Conservation (phyloP, 805 yeast genomes). For the Sugiyamaella valdiviana region DNA sequence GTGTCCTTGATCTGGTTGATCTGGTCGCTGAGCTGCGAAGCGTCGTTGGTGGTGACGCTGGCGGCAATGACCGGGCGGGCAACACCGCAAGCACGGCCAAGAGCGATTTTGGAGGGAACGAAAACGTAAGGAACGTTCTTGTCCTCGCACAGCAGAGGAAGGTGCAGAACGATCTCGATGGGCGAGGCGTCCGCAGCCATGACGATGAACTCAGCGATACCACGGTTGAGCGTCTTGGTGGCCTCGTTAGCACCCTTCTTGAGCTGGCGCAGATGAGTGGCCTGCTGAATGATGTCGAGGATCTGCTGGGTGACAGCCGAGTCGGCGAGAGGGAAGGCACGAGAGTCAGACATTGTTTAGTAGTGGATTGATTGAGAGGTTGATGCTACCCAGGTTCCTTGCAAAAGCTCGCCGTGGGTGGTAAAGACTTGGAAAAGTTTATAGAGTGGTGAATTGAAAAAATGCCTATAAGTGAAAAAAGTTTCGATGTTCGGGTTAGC, state of each 20-base stretch:
- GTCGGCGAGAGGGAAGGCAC: slow-evolving; percentile 98
- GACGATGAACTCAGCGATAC: slow-evolving; percentile 97
- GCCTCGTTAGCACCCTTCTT: slow-evolving; percentile 99
- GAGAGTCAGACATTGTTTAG: slow-evolving; percentile 84
- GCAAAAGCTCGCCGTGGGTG: slow-evolving; percentile 33
- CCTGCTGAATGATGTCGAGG: slow-evolving; percentile 95
- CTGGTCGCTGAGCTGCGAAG: slow-evolving; percentile 95
- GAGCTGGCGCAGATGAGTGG: slow-evolving; percentile 95
- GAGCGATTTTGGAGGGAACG: slow-evolving; percentile 96
- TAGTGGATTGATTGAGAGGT: slow-evolving; percentile 5
- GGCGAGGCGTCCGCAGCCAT: slow-evolving; percentile 99
- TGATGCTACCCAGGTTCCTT: slow-evolving; percentile 29
- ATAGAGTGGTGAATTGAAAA: not conserved
- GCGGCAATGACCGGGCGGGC: slow-evolving; percentile 99
- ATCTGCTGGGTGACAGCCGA: slow-evolving; percentile 93
- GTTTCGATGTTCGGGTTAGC: not conserved
- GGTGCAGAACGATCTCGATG: slow-evolving; percentile 93
- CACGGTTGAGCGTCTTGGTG: slow-evolving; percentile 98
- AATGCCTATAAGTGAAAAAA: not conserved
- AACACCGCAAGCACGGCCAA: slow-evolving; percentile 99
- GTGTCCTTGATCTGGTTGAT: slow-evolving; percentile 97
- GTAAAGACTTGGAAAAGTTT: slow-evolving; percentile 1
- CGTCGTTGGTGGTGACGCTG: slow-evolving; percentile 95
- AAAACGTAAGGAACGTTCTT: slow-evolving; percentile 99
- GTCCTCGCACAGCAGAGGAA: slow-evolving; percentile 97